Evolutionary conservation across 73 alveolate species (phyloP), one percentile per base, ranked within the genome.

Genomic region (Paramecium tetraurelia): DNA sequence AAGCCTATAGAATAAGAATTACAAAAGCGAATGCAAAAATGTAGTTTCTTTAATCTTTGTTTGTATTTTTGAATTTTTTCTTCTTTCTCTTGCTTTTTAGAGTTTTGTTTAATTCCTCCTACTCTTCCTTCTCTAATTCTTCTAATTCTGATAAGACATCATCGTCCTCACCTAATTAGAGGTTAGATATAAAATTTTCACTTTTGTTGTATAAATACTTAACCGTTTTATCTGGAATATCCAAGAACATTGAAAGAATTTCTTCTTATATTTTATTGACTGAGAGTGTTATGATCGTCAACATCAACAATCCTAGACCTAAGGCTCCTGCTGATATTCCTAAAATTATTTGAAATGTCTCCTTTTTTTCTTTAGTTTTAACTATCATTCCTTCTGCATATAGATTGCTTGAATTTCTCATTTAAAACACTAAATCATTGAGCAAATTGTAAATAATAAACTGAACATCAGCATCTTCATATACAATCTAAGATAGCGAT

Each of bases 131-230:
- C 12, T 86, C 93, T 22, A 59, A 40, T 31, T 86, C 93, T 20
- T 86, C 93, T n/a, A 86, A 20, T 40, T 75, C 87, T 3, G 93
- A 86, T 35, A 72, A 72, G 4, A 86, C 69, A 36, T 86, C 93
- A 41, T 86, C 93, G 16, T 86, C 93, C 24, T 86, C 93, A 27
- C 93, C 93, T 59, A 86, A 46, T 68, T 86, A 40, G 7, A 86
- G 77, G 63, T 86, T 86, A n/a, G 84, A 63, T 1, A 86, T 86
- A 59, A 86, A 86, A 43, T 86, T 86, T 63, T 86, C 93, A 40
- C 93, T 63, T 12, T 86, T 86, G 7, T 72, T 63, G 21, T 86
- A 86, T 76, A 86, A 48, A 31, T 59, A 63, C 40, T 86, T 86
- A 1, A 86, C 85, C 69, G 77, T 86, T 43, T 86, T 86, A 20